These are phyloP conservation scores for Leucosporidium creatinivorum DNA, from an alignment of 768 basidiomycete species.

Conservation along the genomic window DNA sequence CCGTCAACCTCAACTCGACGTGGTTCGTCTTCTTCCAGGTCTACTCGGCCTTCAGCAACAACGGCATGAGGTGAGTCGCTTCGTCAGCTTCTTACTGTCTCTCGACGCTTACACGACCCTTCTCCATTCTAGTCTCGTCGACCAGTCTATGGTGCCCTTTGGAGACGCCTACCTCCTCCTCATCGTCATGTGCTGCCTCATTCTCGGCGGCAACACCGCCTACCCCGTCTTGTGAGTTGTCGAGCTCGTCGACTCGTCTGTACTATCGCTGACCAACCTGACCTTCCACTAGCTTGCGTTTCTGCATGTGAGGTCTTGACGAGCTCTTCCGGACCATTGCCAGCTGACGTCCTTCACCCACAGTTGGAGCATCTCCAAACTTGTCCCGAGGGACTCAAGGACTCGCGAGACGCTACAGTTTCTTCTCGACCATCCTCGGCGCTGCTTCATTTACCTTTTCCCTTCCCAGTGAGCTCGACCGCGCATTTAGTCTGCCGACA, in stretches of 20 bases:
- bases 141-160: slow-evolving; percentile 87
- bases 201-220: slow-evolving; percentile 86
- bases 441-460: slow-evolving; percentile 40
- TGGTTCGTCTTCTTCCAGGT: slow-evolving; percentile 31
- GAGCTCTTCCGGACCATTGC: slow-evolving; percentile 8
- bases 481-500: background rate
- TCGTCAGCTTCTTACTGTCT: background rate
- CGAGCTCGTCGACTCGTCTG: background rate
- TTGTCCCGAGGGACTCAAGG: slow-evolving; percentile 55
- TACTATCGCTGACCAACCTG: background rate
- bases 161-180: slow-evolving; percentile 52
- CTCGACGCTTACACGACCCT: too few relatives aligned
- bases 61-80: slow-evolving; percentile 51
- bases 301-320: slow-evolving; percentile 60
- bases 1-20: slow-evolving; percentile 46
- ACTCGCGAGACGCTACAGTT: slow-evolving; percentile 76
- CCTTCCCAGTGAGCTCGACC: slow-evolving; percentile 15
- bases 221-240: slow-evolving; percentile 58
- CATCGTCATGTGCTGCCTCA: slow-evolving; percentile 56
- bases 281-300: slow-evolving; percentile 56
- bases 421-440: slow-evolving; percentile 86
- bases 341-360: background rate
- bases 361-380: slow-evolving; percentile 68
- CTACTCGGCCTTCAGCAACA: slow-evolving; percentile 53
- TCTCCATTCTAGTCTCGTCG: slow-evolving; percentile 41